A percentile compares a stretch with the other conserved stretches of the same genome.
Evolutionary conservation across 192 early-diverging fungal species (phyloP).

Genomic region (Entrophospora sp.): DNA sequence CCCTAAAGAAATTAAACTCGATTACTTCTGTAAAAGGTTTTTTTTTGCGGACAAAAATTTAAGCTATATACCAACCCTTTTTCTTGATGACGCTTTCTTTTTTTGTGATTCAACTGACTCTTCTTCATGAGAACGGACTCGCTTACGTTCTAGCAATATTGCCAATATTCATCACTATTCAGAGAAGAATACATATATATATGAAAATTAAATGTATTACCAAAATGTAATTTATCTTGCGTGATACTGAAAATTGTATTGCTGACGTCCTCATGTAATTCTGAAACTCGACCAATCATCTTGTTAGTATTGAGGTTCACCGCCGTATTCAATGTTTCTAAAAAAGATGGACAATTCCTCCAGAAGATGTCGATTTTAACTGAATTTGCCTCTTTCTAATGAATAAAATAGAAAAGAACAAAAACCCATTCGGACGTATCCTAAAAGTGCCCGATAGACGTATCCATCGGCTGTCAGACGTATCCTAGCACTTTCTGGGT

Average conservation of each 20-base stretch:
- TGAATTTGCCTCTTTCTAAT: slow-evolving; percentile 6
- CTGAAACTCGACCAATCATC: no score
- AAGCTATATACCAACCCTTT: slow-evolving; percentile 12
- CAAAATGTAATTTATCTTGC: no score
- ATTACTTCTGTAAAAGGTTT: not conserved
- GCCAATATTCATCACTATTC: no score
- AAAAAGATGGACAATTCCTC: not conserved
- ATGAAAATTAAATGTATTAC: no score
- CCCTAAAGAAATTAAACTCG: not conserved
- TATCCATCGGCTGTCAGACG: slow-evolving; percentile 8
- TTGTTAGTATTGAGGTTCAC: no score
- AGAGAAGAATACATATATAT: no score
- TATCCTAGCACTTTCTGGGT: slow-evolving; percentile 12
- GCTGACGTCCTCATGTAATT: no score
- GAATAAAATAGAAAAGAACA: not conserved
- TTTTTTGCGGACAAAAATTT: slow-evolving; percentile 13
- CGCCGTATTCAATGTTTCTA: no score
- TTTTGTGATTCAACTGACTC: not conserved
- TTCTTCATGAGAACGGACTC: slow-evolving; percentile 1
- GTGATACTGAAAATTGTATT: no score
- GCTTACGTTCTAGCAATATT: no score
- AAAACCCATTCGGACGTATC: slow-evolving; percentile 18
- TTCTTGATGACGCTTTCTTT: not conserved
- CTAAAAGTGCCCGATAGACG: not conserved
- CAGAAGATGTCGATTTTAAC: not conserved